phyloP scores from a whole-genome alignment of 345 rosid species.

The Hibiscus tridactylites region DNA sequence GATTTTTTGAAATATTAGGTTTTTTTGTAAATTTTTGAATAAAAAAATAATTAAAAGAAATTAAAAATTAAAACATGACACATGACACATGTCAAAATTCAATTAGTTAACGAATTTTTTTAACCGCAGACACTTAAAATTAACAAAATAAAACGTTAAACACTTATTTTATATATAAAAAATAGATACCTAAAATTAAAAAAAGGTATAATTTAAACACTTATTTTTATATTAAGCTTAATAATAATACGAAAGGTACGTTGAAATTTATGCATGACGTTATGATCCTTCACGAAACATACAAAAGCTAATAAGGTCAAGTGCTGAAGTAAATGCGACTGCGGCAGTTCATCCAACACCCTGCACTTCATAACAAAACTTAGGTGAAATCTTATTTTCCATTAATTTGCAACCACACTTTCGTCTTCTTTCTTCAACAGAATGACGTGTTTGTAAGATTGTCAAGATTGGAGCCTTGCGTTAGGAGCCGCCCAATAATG shows the following conservation, averaged over 20 bases:
- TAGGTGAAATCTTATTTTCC: neutral
- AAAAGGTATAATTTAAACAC: too few species aligned
- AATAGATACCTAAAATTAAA: too few species aligned
- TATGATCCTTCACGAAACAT: neutral
- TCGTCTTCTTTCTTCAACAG: neutral
- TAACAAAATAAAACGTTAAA: too few species aligned
- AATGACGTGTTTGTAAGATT: neutral
- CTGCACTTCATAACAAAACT: neutral
- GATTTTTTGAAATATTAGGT: too few species aligned
- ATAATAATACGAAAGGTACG: neutral
- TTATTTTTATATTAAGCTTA: too few species aligned
- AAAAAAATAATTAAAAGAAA: too few species aligned
- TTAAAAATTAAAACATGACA: too few species aligned
- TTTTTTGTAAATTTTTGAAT: too few species aligned
- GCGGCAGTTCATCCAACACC: neutral
- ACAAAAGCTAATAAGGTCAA: neutral
- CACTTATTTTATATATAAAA: too few species aligned
- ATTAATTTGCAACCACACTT: neutral
- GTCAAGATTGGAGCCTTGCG: neutral
- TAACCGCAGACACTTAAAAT: too few species aligned
- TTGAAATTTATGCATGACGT: neutral
- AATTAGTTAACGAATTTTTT: too few species aligned
- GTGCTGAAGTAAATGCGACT: neutral
- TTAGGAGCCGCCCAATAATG: neutral
- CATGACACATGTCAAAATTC: too few species aligned